Conservation (phyloP, 345 rosid species). For the Carallia brachiata region DNA sequence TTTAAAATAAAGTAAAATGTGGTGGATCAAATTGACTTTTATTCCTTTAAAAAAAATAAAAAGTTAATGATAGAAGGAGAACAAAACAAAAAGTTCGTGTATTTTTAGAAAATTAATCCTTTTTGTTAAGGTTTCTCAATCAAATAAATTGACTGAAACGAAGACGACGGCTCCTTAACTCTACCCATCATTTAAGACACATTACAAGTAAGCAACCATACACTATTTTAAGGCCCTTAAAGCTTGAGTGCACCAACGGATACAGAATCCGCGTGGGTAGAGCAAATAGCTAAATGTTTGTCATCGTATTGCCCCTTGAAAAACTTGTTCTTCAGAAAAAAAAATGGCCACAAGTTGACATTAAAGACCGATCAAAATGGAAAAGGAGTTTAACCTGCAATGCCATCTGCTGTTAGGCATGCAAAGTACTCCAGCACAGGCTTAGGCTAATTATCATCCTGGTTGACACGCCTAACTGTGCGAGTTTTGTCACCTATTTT, state of each 20-base stretch:
- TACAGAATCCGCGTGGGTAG: background rate
- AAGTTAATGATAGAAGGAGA: too few species aligned
- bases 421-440: conserved; percentile 91
- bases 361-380: background rate
- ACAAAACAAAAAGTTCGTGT: too few species aligned
- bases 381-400: conserved; percentile 56
- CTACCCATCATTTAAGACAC: background rate
- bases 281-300: conserved; percentile 5
- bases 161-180: too few species aligned
- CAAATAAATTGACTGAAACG: too few species aligned
- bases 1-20: too few species aligned
- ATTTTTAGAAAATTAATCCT: too few species aligned
- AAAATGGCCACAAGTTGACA: conserved; percentile 58
- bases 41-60: too few species aligned
- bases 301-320: conserved; percentile 67
- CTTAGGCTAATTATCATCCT: conserved; percentile 79
- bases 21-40: too few species aligned
- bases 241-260: background rate
- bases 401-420: conserved; percentile 96
- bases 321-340: conserved; percentile 63
- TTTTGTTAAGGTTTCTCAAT: too few species aligned
- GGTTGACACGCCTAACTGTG: conserved; percentile 91
- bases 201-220: background rate
- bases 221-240: too few species aligned
- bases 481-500: conserved; percentile 94